phyloP scores from a whole-genome alignment of 2,329 filamentous ascomycete genomes.

The Fusarium globosum region DNA sequence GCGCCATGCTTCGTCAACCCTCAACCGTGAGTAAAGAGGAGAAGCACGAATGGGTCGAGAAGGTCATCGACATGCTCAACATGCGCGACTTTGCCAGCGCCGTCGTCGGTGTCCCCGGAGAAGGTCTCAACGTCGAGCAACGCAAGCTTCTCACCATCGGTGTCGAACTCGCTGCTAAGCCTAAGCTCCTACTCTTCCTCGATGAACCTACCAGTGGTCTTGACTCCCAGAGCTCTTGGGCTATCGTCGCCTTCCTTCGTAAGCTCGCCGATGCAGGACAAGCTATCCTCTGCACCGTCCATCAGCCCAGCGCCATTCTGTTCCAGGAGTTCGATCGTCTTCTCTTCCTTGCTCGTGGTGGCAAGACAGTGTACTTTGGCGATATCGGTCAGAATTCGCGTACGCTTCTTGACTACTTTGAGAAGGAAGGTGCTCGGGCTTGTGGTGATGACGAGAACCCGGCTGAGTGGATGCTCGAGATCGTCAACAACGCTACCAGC shows the following conservation, averaged over 20 bases:
- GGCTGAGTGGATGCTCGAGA: conserved; percentile 78
- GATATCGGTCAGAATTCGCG: conserved; percentile 70
- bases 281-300: conserved; percentile 65
- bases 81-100: conserved; percentile 76
- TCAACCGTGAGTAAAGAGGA: conserved; percentile 63
- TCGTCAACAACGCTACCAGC: conserved; percentile 57
- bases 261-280: conserved; percentile 68
- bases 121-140: conserved; percentile 71
- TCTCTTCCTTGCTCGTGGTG: conserved; percentile 72
- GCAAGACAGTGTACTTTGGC: conserved; percentile 76
- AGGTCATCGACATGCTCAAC: conserved; percentile 73
- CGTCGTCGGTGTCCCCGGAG: conserved; percentile 71
- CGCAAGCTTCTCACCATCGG: conserved; percentile 71
- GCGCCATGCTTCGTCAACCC: conserved; percentile 68
- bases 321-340: conserved; percentile 70
- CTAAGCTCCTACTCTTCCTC: conserved; percentile 69
- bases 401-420: conserved; percentile 72
- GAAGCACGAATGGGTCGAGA: conserved; percentile 71
- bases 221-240: conserved; percentile 72
- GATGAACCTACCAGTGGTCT: conserved; percentile 72
- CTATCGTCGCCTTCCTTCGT: conserved; percentile 70
- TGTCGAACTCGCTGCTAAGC: conserved; percentile 68
- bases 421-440: conserved; percentile 68
- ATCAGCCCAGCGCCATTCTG: conserved; percentile 64
- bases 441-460: conserved; percentile 75